Percentiles rank a stretch among this genome's conserved stretches.
phyloP scores from a whole-genome alignment of 495 filamentous ascomycete species.

The Talaromyces borbonicus region DNA sequence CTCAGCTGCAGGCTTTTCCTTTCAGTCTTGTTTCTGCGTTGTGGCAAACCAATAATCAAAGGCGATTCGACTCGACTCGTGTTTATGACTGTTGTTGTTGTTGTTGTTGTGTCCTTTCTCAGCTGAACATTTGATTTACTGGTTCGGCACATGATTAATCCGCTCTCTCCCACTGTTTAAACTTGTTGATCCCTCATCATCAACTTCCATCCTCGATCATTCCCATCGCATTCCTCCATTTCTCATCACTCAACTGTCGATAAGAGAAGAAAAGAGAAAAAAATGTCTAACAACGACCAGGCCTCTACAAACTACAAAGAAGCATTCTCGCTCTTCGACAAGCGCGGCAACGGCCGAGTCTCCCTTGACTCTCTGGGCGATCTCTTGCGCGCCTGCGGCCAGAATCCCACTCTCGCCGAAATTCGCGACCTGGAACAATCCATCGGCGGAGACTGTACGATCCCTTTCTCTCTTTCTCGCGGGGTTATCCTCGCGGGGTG shows the following conservation, averaged over 20 bases:
- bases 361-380: conserved; percentile 79
- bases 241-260: conserved; percentile 2
- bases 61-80: too few species aligned
- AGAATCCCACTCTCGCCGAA: conserved; percentile 92
- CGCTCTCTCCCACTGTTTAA: neutral
- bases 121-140: neutral
- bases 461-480: neutral
- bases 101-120: neutral
- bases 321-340: conserved; percentile 98
- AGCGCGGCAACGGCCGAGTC: conserved; percentile 89
- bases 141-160: conserved; percentile 8
- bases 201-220: neutral
- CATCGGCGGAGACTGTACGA: conserved; percentile 82
- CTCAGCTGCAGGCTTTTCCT: too few species aligned
- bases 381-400: conserved; percentile 88
- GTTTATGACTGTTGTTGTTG: neutral
- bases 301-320: conserved; percentile 99
- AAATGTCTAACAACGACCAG: conserved; percentile 42
- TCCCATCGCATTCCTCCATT: neutral
- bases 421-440: conserved; percentile 81
- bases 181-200: conserved; percentile 3
- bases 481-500: too few species aligned
- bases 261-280: neutral
- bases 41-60: too few species aligned
- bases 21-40: too few species aligned